Percentiles rank a stretch among this genome's conserved stretches.
Conservation (phyloP, 192 early-diverging fungal genomes). For the Linnemannia schmuckeri region DNA sequence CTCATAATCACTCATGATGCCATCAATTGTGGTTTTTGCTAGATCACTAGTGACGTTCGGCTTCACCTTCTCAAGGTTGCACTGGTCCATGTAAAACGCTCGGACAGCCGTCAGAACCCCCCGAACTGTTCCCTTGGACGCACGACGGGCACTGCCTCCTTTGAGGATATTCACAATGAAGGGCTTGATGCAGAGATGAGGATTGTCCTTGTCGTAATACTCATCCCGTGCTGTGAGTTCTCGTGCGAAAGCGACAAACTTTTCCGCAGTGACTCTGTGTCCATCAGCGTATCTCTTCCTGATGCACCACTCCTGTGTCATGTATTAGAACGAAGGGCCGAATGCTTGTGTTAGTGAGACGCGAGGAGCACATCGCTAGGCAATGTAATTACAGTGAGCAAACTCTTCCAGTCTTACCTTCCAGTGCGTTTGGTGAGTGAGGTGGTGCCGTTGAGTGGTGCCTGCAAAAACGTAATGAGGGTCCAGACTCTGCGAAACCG, state of each 20-base stretch:
- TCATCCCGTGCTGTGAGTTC: not conserved
- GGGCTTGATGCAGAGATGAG: not conserved
- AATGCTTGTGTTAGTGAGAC: not conserved
- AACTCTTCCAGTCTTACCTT: not conserved
- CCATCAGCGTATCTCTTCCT: not conserved
- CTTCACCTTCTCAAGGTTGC: not conserved
- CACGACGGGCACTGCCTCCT: not conserved
- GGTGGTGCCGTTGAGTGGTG: not conserved
- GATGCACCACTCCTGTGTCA: not conserved
- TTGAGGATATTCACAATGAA: not conserved
- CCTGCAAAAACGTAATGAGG: not conserved
- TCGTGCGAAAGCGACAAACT: not conserved
- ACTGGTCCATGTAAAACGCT: not conserved
- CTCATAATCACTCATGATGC: not conserved
- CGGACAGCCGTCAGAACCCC: not conserved
- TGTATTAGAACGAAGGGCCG: not conserved
- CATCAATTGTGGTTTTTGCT: not conserved
- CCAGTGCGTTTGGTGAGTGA: not conserved
- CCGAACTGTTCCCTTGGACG: not conserved
- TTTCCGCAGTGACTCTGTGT: not conserved
- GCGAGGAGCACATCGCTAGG: not conserved
- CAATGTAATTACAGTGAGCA: not conserved
- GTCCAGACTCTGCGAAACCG: not conserved
- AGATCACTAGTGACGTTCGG: not conserved
- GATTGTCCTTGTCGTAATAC: not conserved